Conservation (phyloP, 441 rosid genomes). For the Bocquillonia castaneifolia region DNA sequence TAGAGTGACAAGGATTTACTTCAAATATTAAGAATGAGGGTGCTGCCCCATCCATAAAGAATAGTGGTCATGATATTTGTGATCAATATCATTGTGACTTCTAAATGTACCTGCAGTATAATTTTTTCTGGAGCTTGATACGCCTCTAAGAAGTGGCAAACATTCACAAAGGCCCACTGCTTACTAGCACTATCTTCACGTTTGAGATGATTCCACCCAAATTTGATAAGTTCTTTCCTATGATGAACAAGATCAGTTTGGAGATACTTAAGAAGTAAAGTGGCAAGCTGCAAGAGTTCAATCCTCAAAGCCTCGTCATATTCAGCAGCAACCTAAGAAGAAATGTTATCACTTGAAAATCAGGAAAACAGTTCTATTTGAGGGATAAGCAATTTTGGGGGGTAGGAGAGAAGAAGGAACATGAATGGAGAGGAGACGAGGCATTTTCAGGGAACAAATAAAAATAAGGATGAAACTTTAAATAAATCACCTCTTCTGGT, state of each 20-base stretch:
- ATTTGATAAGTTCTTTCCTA: constrained; percentile 96
- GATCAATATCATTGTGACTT: constrained; percentile 1
- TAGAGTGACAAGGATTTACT: background rate
- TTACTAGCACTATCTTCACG: constrained; percentile 99
- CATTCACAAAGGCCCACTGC: constrained; percentile 99
- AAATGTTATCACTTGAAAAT: constrained; percentile 15
- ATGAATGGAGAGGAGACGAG: background rate
- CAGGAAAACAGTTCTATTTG: constrained; percentile 19
- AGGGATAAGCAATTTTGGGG: background rate
- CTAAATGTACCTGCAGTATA: constrained; percentile 76
- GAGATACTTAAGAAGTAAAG: constrained; percentile 93
- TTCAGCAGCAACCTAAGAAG: constrained; percentile 86
- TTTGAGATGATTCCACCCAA: constrained; percentile 99
- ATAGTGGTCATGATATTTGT: background rate
- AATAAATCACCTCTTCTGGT: constrained; percentile 77
- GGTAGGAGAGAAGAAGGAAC: background rate
- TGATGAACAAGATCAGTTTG: constrained; percentile 95
- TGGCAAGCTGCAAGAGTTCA: constrained; percentile 97
- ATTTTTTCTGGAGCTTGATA: constrained; percentile 99
- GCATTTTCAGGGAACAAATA: constrained; percentile 11
- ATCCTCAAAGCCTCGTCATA: constrained; percentile 98
- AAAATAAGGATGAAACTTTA: background rate
- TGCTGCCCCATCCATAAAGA: background rate
- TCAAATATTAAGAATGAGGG: background rate
- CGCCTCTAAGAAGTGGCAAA: constrained; percentile 98